These are phyloP conservation scores for Aspergillus aculeatus DNA, from an alignment of 2,329 filamentous ascomycete species.

Conservation along the genomic window DNA sequence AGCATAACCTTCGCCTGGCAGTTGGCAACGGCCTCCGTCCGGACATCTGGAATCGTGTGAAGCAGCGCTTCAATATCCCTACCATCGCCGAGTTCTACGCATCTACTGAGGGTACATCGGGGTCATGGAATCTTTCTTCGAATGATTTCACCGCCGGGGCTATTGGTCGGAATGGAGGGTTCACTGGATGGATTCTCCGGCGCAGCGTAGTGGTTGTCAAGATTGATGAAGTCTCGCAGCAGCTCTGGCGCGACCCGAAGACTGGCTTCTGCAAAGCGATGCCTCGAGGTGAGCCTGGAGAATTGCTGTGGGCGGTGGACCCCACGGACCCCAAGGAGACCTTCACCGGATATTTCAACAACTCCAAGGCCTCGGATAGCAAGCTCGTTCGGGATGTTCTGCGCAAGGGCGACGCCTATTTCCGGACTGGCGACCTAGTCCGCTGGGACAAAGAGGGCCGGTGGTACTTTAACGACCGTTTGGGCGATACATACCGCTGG, in stretches of 20 bases:
- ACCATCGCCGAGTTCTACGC: conserved; percentile 79
- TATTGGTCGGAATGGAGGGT: conserved; percentile 68
- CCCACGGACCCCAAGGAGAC: conserved; percentile 59
- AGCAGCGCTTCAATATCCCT: conserved; percentile 73
- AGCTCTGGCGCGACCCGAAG: conserved; percentile 64
- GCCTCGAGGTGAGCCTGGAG: conserved; percentile 64
- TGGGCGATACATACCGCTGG: conserved; percentile 57
- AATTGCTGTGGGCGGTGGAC: conserved; percentile 72
- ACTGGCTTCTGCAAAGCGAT: conserved; percentile 68
- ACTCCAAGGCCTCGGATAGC: conserved; percentile 65
- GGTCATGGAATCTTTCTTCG: conserved; percentile 68
- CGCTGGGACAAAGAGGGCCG: conserved; percentile 69
- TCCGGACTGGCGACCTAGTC: conserved; percentile 79
- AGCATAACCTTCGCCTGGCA: conserved; percentile 70
- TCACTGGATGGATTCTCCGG: conserved; percentile 59
- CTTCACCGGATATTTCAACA: conserved; percentile 82
- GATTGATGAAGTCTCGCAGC: conserved; percentile 69
- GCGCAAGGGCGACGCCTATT: conserved; percentile 74
- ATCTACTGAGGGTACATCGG: conserved; percentile 69
- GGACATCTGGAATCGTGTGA: conserved; percentile 82
- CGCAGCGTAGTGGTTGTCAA: conserved; percentile 59
- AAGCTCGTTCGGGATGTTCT: conserved; percentile 77
- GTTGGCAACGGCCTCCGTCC: conserved; percentile 84
- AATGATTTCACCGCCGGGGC: conserved; percentile 75
- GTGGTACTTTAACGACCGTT: conserved; percentile 72